Evolutionary conservation across 208 protist genomes (phyloP), one percentile per base, ranked within the genome.

Genomic region (Acanthamoeba rhysodes): DNA sequence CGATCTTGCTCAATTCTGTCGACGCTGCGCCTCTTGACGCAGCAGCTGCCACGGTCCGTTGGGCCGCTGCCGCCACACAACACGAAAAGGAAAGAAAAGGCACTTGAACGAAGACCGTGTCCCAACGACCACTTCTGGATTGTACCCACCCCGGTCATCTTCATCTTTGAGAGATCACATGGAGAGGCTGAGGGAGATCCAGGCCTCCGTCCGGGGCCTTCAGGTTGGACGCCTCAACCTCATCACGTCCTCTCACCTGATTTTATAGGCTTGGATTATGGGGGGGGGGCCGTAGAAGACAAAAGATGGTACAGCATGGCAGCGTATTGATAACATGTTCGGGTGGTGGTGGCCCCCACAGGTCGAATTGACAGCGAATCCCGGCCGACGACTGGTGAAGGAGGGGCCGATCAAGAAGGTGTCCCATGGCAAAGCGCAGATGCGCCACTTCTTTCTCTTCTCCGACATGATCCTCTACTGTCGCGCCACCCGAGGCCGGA

Each of bases 391-490:
- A 9, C 34, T 91, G 45, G 84, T 91, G 6, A 62, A 50, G n/a
- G 84, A 91, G 55, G 84, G 84, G 5, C 34, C 14, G 0, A 91
- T 91, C 53, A 91, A 91, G 34, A 91, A 91, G 37, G 84, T 91
- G 9, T 91, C 84, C 7, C 45, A 91, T 91, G 84, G 84, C 27
- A 62, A 68, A n/a, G n/a, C 84, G 0, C 84, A 91, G 37, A 91
- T 91, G 84, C 84, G 84, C 45, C 29, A 91, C 55, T 91, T 91
- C 57, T 91, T 70, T n/a, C 84, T 91, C n/a, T 91, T 91, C 57
- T 55, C 27, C 20, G 84, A 91, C 34, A 41, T 91, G 53, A 91
- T 91, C 1, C 20, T 91, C n/a, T 91, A 91, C 50, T 91, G 84
- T 29, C 84, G 84, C 57, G 29, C 84, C 53, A 45, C 27, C 10